Evolutionary conservation across 257 asterid species (phyloP).

Genomic region (Penstemon eatonii): DNA sequence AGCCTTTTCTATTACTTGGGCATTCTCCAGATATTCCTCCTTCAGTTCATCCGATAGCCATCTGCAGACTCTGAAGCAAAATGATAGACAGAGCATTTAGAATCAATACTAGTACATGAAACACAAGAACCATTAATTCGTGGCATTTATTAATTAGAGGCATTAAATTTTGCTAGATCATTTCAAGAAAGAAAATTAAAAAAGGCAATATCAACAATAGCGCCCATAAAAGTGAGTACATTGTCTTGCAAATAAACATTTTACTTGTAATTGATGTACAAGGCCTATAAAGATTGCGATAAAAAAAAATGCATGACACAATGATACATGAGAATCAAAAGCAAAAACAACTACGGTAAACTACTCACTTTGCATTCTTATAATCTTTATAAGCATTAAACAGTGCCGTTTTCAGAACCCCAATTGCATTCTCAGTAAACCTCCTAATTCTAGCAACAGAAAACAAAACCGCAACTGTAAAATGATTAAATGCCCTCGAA

Average conservation of each 20-base stretch:
- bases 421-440: constrained; percentile 63
- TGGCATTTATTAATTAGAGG: neutral
- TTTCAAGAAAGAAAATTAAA: neutral
- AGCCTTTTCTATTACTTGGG: constrained; percentile 59
- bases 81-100: constrained; percentile 9
- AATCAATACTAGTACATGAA: constrained; percentile 22
- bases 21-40: constrained; percentile 59
- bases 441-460: constrained; percentile 81
- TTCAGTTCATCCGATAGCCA: constrained; percentile 69
- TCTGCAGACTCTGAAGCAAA: constrained; percentile 61
- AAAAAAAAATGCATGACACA: no score
- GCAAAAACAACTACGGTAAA: constrained; percentile 10
- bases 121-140: constrained; percentile 18
- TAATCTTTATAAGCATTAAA: constrained; percentile 70
- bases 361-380: constrained; percentile 58
- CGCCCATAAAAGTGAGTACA: neutral
- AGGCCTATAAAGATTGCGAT: no score
- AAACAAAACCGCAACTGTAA: constrained; percentile 67
- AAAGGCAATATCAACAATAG: constrained; percentile 20
- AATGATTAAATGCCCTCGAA: constrained; percentile 73
- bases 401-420: constrained; percentile 61
- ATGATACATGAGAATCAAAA: neutral
- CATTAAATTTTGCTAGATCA: constrained; percentile 4
- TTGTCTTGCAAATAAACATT: constrained; percentile 7
- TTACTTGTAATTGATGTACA: neutral